Evolutionary conservation across 352 stramenopile species (phyloP), one percentile per base, ranked within the genome.

Genomic region (Globisporangium perplexum): DNA sequence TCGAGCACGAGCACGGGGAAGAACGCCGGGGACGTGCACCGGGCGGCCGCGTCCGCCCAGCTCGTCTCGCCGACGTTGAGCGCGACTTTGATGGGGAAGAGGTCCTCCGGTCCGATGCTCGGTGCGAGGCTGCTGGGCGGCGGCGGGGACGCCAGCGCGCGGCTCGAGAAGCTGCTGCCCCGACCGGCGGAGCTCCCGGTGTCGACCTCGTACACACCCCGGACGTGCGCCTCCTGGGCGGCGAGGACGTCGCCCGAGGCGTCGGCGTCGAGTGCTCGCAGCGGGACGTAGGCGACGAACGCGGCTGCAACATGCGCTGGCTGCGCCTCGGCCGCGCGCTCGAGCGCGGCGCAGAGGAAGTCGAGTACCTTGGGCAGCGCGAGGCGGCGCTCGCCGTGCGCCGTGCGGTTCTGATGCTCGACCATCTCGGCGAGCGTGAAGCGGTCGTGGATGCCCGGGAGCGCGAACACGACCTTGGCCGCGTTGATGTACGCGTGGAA

Each of bases 401-500:
- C 56, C 52, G 78, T 66, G 1, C 78, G 73, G 50, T 84, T 88
- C 53, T 92, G 81, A 22, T 88, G 76, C 60, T 91, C 79, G 26
- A 89, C 56, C 28, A 75, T 77, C 46, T 85, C 73, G 1, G 62
- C 59, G 14, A 90, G 46, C 7, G 62, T 83, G 57, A 91, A 93
- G 14, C 71, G 72, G 31, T 93, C 80, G 55, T 91, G 76, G 28
- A 93, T 77, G 48, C 69, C 66, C 15, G 80, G 83, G 5, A 93
- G 55, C 26, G 83, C 81, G 55, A 91, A 91, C 4, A 91, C 79
- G 22, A 93, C 65, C 35, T 73, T 71, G n/a, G 74, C 61, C 4
- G 65, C 65, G 55, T 84, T 84, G 50, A 91, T 66, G 44, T 89
- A 90, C 23, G 84, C 74, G 58, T 91, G 77, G 58, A 93, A 91